Percentiles rank a stretch among this genome's conserved stretches.
phyloP scores from a whole-genome alignment of 257 asterid species.

The Capsicum baccatum region DNA sequence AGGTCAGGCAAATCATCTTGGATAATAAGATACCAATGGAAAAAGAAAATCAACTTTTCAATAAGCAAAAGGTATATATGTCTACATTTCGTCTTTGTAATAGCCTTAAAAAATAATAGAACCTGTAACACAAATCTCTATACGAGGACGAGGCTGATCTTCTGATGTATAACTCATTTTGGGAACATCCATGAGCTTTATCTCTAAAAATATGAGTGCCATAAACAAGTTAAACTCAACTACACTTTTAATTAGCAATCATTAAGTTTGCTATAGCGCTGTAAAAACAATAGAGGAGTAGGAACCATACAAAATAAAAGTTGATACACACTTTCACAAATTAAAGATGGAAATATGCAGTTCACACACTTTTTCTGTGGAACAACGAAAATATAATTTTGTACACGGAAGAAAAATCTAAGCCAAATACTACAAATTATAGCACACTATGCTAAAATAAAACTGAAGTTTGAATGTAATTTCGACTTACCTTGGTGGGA shows the following conservation, averaged over 20 bases:
- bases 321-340: not conserved
- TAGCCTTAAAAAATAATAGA: conserved; percentile 86
- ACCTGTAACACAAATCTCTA: conserved; percentile 97
- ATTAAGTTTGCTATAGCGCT: not conserved
- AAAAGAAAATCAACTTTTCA: conserved; percentile 16
- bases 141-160: conserved; percentile 95
- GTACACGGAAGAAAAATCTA: too few species aligned
- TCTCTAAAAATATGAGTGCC: conserved; percentile 49
- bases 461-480: too few species aligned
- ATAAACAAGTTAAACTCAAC: not conserved
- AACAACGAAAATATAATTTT: too few species aligned
- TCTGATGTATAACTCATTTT: conserved; percentile 96
- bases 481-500: too few species aligned
- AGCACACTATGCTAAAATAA: too few species aligned
- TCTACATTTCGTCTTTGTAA: conserved; percentile 84
- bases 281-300: not conserved
- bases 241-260: not conserved
- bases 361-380: not conserved
- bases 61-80: conserved; percentile 50
- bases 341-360: not conserved
- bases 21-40: conserved; percentile 28
- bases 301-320: not conserved
- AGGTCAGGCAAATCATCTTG: conserved; percentile 34
- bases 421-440: too few species aligned
- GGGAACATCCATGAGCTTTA: conserved; percentile 94